These are phyloP conservation scores for Nemania bipapillata DNA, from an alignment of 2,329 filamentous ascomycete species.

Conservation along the genomic window DNA sequence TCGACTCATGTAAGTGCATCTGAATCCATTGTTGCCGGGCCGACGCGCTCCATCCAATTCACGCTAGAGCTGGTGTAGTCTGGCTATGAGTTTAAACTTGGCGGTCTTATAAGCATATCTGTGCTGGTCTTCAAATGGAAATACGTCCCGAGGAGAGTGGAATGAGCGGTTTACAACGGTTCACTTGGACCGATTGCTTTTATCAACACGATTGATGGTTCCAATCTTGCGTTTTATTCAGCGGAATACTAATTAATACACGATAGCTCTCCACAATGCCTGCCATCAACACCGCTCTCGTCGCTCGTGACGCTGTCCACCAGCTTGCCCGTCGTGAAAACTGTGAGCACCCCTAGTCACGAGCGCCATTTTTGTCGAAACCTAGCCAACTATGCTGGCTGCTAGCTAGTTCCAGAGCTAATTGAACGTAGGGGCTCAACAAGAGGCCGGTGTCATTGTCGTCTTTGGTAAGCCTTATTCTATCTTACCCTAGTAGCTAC, in stretches of 20 bases:
- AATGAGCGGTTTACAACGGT: neutral
- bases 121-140: neutral
- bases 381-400: conserved; percentile 2
- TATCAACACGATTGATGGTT: neutral
- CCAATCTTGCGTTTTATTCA: conserved; percentile 3
- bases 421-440: conserved; percentile 43
- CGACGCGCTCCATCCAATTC: conserved; percentile 30
- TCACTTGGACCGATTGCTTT: neutral
- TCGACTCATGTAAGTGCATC: conserved; percentile 33
- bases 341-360: conserved; percentile 41
- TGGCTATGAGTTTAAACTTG: conserved; percentile 13
- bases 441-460: conserved; percentile 52
- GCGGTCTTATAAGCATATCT: neutral
- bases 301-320: conserved; percentile 51
- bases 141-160: neutral
- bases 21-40: conserved; percentile 34
- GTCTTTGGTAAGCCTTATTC: conserved; percentile 46
- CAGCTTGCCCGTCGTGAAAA: conserved; percentile 50
- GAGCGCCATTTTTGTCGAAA: neutral
- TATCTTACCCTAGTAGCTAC: neutral
- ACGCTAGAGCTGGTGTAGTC: conserved; percentile 5
- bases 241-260: conserved; percentile 37
- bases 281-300: conserved; percentile 51
- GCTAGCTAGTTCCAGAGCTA: conserved; percentile 27
- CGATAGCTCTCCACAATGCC: conserved; percentile 49